These are phyloP conservation scores for Solanum hybrid DNA, from an alignment of 305 asterid genomes.

Conservation along the genomic window DNA sequence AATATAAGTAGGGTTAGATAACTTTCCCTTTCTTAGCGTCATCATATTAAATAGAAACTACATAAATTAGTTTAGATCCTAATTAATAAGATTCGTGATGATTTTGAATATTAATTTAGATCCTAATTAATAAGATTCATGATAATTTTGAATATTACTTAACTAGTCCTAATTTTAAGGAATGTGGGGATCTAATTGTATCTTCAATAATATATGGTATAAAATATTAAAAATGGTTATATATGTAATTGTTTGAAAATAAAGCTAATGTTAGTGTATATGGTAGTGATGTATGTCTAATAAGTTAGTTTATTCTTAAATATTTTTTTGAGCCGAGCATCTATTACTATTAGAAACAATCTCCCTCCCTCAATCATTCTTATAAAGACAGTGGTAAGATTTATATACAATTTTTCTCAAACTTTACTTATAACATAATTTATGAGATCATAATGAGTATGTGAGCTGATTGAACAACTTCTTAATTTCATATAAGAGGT, in stretches of 20 bases:
- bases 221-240: too few species aligned
- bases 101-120: too few species aligned
- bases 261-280: too few species aligned
- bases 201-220: too few species aligned
- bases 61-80: too few species aligned
- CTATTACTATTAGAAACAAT: background rate
- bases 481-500: background rate
- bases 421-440: background rate
- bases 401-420: background rate
- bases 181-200: too few species aligned
- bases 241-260: too few species aligned
- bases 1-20: background rate
- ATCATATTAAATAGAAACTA: background rate
- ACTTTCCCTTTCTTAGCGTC: background rate
- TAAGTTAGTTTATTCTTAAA: background rate
- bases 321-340: background rate
- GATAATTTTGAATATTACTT: too few species aligned
- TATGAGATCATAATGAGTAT: background rate
- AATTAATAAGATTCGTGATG: too few species aligned
- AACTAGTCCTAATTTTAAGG: too few species aligned
- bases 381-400: background rate
- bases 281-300: too few species aligned
- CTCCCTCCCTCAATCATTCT: background rate
- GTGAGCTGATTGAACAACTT: background rate
- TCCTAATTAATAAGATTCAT: too few species aligned